Conservation (phyloP, 1,139 yeast genomes). For the Hemisphaericaspora xylofermentans region DNA sequence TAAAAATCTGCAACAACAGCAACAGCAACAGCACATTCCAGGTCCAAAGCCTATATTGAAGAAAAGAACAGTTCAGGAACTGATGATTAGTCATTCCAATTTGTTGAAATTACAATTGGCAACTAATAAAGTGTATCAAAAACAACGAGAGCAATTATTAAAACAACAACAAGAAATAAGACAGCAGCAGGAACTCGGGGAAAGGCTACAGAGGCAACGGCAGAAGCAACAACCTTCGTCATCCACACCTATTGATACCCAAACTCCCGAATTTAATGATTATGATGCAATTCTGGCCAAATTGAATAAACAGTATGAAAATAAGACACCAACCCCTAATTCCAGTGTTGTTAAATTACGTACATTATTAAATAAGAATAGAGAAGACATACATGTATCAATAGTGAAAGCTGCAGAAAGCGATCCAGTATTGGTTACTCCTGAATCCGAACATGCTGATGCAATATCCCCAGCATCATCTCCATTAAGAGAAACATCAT, state of each 20-base stretch:
- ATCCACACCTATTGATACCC: conserved; percentile 17
- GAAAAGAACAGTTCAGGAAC: conserved; percentile 76
- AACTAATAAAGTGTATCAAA: conserved; percentile 34
- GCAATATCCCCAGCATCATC: conserved; percentile 6
- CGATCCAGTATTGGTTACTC: conserved; percentile 1
- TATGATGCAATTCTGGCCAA: conserved; percentile 59
- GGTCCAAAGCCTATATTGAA: conserved; percentile 76
- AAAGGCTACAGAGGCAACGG: conserved; percentile 18
- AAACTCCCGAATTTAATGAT: conserved; percentile 49
- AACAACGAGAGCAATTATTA: conserved; percentile 17
- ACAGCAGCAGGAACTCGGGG: conserved; percentile 26
- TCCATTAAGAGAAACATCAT: conserved; percentile 1
- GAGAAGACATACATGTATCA: neutral
- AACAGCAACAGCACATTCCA: neutral
- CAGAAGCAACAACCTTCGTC: conserved; percentile 21
- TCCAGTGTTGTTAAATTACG: conserved; percentile 15
- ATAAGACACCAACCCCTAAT: conserved; percentile 11
- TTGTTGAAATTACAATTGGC: conserved; percentile 48
- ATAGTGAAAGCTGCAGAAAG: conserved; percentile 2
- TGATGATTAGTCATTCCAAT: conserved; percentile 60
- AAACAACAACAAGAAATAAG: conserved; percentile 16
- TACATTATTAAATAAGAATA: conserved; percentile 11
- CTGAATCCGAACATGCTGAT: neutral
- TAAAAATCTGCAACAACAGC: conserved; percentile 11
- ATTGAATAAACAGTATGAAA: conserved; percentile 56